Evolutionary conservation across 2,329 filamentous ascomycete species (phyloP), one percentile per base, ranked within the genome.

Genomic region (Pestalotiopsis sp.): DNA sequence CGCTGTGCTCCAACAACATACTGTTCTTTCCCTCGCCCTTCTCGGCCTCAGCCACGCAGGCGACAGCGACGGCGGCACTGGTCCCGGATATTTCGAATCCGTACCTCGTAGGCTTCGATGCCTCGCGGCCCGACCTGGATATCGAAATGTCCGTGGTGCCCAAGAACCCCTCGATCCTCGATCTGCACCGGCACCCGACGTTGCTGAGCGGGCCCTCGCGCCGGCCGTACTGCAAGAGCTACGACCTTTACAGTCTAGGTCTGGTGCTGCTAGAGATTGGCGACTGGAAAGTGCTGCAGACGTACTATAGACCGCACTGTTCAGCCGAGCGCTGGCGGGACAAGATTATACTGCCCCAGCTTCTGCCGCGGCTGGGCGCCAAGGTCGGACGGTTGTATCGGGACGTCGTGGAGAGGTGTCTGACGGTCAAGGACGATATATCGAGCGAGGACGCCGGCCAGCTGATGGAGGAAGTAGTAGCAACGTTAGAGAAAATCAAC

Each of bases 181-280:
- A 83, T 67, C 77, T 87, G 1, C 84, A 87, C 74, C 79, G 85
- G 6, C 84, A 86, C 67, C 85, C 84, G 1, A 76, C 75, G 58
- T 82, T 81, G 1, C 72, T 83, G 13, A 78, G 80, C 13, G 82
- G 80, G 3, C 75, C 78, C 3, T 77, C 79, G 27, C 76, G 82
- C 3, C 75, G 77, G 57, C 75, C 75, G 9, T 82, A 80, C 73
- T 79, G 79, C 68, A 81, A 81, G 71, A 77, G 75, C 59, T 82
- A 80, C 70, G 82, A 83, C 71, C 79, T 83, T 31, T 84, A 84
- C 76, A 84, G 81, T 68, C 77, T 88, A 2, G 86, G 85, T 1
- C 79, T 86, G 4, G 77, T 87, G 2, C 78, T 87, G 7, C 78
- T 86, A 5, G 85, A 87, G 75, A 83, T 87, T 58, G 83, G 84